Conservation (phyloP, 176 grass and related monocot genomes). For the Musa troglodytarum region DNA sequence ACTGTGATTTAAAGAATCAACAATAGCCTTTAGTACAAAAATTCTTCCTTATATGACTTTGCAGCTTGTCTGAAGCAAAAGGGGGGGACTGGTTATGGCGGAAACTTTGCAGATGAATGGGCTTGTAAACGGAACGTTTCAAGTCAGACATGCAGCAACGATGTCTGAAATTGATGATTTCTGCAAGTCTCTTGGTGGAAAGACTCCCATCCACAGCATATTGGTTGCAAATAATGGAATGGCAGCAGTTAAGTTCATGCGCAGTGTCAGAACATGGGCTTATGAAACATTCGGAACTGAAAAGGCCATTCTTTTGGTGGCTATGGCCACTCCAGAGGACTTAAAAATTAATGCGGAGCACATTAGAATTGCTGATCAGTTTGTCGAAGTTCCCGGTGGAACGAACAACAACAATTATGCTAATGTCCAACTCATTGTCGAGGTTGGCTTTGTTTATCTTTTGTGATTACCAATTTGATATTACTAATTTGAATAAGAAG, state of each 20-base stretch:
- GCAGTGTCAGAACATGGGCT: slow-evolving; percentile 80
- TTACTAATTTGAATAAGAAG: neutral
- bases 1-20: neutral
- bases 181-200: slow-evolving; percentile 64
- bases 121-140: slow-evolving; percentile 30
- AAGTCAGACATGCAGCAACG: slow-evolving; percentile 35
- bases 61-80: slow-evolving; percentile 34
- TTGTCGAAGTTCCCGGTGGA: slow-evolving; percentile 87
- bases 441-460: slow-evolving; percentile 49
- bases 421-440: slow-evolving; percentile 94
- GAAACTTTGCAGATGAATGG: slow-evolving; percentile 36
- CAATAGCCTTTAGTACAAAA: neutral
- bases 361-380: slow-evolving; percentile 95
- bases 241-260: slow-evolving; percentile 96
- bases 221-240: slow-evolving; percentile 97
- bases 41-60: neutral
- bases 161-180: slow-evolving; percentile 59
- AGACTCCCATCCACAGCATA: slow-evolving; percentile 73
- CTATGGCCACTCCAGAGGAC: slow-evolving; percentile 94
- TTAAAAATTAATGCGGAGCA: slow-evolving; percentile 97
- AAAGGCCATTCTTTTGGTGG: slow-evolving; percentile 89
- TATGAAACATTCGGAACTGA: slow-evolving; percentile 79
- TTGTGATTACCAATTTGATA: neutral
- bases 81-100: slow-evolving; percentile 32
- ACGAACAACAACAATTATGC: slow-evolving; percentile 98